Evolutionary conservation across 345 rosid genomes (phyloP).

Genomic region (Sonneratia caseolaris): DNA sequence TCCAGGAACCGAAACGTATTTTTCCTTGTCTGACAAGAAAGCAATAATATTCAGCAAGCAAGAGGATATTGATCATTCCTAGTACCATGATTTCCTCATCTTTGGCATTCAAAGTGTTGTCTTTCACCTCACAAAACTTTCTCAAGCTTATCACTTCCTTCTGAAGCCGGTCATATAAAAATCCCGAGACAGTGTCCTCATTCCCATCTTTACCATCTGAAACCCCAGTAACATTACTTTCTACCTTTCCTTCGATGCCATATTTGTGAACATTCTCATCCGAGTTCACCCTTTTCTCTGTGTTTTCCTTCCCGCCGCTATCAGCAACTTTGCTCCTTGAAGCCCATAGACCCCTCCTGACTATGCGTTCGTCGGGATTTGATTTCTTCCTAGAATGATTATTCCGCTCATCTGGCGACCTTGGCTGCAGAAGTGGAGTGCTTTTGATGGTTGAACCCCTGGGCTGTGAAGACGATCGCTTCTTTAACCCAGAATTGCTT

Average conservation of each 20-base stretch:
- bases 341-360: slow-evolving; percentile 40
- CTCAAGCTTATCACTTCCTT: slow-evolving; percentile 67
- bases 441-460: slow-evolving; percentile 39
- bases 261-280: slow-evolving; percentile 17
- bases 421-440: slow-evolving; percentile 36
- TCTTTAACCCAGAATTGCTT: slow-evolving; percentile 46
- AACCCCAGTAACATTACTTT: slow-evolving; percentile 19
- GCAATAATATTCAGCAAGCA: neutral
- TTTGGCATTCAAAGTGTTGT: slow-evolving; percentile 40
- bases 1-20: neutral
- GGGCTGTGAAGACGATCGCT: slow-evolving; percentile 63
- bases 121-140: slow-evolving; percentile 59
- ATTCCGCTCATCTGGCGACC: slow-evolving; percentile 15
- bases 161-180: slow-evolving; percentile 79
- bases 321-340: slow-evolving; percentile 44
- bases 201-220: slow-evolving; percentile 19
- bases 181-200: slow-evolving; percentile 70
- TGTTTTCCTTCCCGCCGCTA: slow-evolving; percentile 53
- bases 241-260: slow-evolving; percentile 19
- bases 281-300: slow-evolving; percentile 25
- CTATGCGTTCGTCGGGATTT: slow-evolving; percentile 23
- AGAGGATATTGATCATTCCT: neutral
- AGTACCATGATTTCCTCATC: slow-evolving; percentile 78
- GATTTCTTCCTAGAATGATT: slow-evolving; percentile 21
- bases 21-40: neutral